Evolutionary conservation across 768 basidiomycete species (phyloP).

Genomic region (Trametes coccinea): DNA sequence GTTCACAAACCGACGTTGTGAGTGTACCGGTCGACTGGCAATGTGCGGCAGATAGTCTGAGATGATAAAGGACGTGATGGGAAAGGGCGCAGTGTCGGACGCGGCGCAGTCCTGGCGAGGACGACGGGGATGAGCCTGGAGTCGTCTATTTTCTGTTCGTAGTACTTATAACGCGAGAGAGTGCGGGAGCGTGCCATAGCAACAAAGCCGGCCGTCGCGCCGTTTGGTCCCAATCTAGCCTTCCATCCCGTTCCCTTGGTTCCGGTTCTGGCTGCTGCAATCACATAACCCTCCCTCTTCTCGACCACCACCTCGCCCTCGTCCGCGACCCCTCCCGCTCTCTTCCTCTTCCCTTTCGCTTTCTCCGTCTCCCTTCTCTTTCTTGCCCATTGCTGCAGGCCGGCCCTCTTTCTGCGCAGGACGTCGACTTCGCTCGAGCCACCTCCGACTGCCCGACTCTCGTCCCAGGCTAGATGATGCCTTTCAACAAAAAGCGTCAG

Average conservation of each 20-base stretch:
- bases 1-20: neutral
- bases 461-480: constrained; percentile 28
- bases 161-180: neutral
- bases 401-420: constrained; percentile 43
- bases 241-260: neutral
- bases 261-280: neutral
- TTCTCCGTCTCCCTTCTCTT: constrained; percentile 16
- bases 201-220: constrained; percentile 19
- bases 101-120: constrained; percentile 8
- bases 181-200: constrained; percentile 22
- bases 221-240: neutral
- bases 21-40: neutral
- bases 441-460: neutral
- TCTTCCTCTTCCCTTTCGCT: constrained; percentile 13
- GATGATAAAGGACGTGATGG: neutral
- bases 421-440: constrained; percentile 26
- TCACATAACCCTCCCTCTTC: constrained; percentile 24
- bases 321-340: constrained; percentile 3
- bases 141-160: neutral
- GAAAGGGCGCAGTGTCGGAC: neutral
- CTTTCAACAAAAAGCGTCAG: constrained; percentile 42
- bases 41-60: neutral
- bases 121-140: neutral
- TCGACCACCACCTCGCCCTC: constrained; percentile 13
- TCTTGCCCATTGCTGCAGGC: constrained; percentile 40